Evolutionary conservation across 2,329 filamentous ascomycete species (phyloP), one percentile per base, ranked within the genome.

Genomic region (Arthroderma uncinatum): DNA sequence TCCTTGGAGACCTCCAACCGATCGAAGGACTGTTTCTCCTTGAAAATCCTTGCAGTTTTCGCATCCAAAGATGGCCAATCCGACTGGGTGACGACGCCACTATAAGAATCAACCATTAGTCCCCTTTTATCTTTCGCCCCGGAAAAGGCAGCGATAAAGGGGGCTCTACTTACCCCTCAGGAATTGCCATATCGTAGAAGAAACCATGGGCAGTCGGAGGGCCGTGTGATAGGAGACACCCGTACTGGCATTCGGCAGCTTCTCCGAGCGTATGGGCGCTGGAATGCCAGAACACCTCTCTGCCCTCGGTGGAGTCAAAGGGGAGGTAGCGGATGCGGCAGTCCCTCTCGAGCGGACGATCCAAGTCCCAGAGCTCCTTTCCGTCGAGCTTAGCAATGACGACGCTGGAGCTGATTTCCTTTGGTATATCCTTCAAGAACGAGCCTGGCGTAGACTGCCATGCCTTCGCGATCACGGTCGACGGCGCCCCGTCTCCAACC

Each of bases 271-370:
- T 85, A 71, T 98, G 93, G 47, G 93, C 93, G 66, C 86, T 92
- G 19, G 89, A 95, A 74, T 97, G 93, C 92, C 92, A 98, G 76
- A 96, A 98, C 57, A 97, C 92, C 71, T 89, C 89, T 76, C 93
- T 91, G 66, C 89, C 92, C 74, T 87, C 74, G 1, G 71, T 67
- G 71, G 86, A 76, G 54, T 89, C 84, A 65, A 97, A 98, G 62
- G 87, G 84, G 62, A 97, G 79, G 56, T 96, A 79, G 67, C 91
- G 86, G 28, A 98, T 80, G 64, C 82, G 86, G 76, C 89, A 93
- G 76, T 85, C 89, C 73, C 83, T 84, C 78, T 97, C 93, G 36
- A 98, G 76, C 4, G 92, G 92, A 56, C 93, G 80, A 67, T 92
- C 89, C 63, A 98, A 76, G 75, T 98, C 93, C 93, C 92, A 98